Conservation (phyloP, 1,139 yeast genomes). For the Geotrichum klebahnii region DNA sequence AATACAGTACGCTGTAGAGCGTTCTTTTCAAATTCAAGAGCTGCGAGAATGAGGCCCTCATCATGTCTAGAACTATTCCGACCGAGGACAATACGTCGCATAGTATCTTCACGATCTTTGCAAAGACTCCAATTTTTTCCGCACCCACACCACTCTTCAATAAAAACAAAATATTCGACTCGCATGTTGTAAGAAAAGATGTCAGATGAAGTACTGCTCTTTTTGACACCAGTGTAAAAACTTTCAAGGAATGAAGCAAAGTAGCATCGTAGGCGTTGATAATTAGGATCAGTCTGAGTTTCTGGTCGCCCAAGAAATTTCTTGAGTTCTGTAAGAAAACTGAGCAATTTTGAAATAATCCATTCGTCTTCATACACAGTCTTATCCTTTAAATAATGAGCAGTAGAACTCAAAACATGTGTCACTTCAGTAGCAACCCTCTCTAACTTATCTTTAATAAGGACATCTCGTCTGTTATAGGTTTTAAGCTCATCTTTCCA, state of each 20-base stretch:
- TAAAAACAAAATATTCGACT: slow-evolving; percentile 70
- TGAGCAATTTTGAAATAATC: slow-evolving; percentile 61
- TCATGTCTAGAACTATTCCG: slow-evolving; percentile 36
- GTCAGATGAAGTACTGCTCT: slow-evolving; percentile 43
- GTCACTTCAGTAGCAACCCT: slow-evolving; percentile 70
- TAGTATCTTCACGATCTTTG: slow-evolving; percentile 61
- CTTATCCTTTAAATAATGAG: slow-evolving; percentile 55
- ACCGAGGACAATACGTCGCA: slow-evolving; percentile 42
- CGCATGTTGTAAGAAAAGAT: slow-evolving; percentile 85
- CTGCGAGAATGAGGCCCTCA: slow-evolving; percentile 54
- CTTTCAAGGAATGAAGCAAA: slow-evolving; percentile 75
- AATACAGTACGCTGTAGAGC: slow-evolving; percentile 68
- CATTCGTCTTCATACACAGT: slow-evolving; percentile 60
- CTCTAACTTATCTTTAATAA: slow-evolving; percentile 42
- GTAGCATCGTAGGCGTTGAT: slow-evolving; percentile 71
- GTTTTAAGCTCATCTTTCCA: slow-evolving; percentile 32
- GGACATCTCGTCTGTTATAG: slow-evolving; percentile 23
- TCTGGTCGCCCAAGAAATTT: slow-evolving; percentile 54
- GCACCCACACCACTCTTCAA: slow-evolving; percentile 93
- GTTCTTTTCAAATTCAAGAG: slow-evolving; percentile 76
- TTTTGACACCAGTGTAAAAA: slow-evolving; percentile 53
- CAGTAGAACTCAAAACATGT: slow-evolving; percentile 69
- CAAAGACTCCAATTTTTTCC: slow-evolving; percentile 63
- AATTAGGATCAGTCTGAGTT: slow-evolving; percentile 65
- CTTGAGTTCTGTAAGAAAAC: slow-evolving; percentile 63